These are phyloP conservation scores for Mercurialis annua DNA, from an alignment of 345 rosid genomes.

Conservation along the genomic window DNA sequence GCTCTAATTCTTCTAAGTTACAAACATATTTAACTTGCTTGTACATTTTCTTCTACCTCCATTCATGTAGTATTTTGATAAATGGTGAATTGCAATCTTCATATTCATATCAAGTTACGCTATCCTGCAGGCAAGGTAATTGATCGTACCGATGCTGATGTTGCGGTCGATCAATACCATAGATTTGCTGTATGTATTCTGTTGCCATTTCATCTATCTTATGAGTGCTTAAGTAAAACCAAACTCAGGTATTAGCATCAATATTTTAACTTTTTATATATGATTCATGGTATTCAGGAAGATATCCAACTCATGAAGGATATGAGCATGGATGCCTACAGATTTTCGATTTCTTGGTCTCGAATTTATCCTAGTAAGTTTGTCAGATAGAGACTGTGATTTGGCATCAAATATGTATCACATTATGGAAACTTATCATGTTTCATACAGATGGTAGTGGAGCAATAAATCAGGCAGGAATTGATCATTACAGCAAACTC, in stretches of 20 bases:
- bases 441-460: conserved; percentile 63
- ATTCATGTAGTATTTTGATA: too few species aligned
- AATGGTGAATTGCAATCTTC: too few species aligned
- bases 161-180: conserved; percentile 86
- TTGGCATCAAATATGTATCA: too few species aligned
- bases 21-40: too few species aligned
- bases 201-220: not conserved
- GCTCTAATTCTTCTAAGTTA: too few species aligned
- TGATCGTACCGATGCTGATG: conserved; percentile 81
- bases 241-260: not conserved
- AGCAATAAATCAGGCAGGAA: conserved; percentile 75
- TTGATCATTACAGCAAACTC: conserved; percentile 83
- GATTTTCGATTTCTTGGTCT: conserved; percentile 90
- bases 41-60: too few species aligned
- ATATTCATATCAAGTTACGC: not conserved
- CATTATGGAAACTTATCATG: not conserved
- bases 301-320: conserved; percentile 89
- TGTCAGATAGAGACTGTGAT: too few species aligned
- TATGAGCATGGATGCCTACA: conserved; percentile 89
- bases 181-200: conserved; percentile 52
- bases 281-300: conserved; percentile 48
- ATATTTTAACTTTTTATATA: not conserved
- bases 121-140: conserved; percentile 50
- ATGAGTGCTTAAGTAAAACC: not conserved
- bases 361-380: conserved; percentile 79